Evolutionary conservation across 306 rosid species (phyloP).

Genomic region (Notholithocarpus densiflorus): DNA sequence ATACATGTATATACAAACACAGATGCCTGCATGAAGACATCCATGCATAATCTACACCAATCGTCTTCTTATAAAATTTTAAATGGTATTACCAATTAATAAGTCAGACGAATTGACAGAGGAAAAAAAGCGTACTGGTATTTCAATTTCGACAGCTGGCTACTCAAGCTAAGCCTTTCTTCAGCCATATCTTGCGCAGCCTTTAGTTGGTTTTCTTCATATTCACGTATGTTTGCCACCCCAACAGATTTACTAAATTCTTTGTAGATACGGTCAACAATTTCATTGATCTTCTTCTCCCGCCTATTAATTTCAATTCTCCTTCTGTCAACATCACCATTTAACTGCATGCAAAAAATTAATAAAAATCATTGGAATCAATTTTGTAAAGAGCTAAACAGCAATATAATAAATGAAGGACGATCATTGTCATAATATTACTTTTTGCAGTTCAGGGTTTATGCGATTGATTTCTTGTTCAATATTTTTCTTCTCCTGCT

Average conservation of each 20-base stretch:
- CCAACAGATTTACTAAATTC: conserved; percentile 90
- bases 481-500: conserved; percentile 60
- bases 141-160: conserved; percentile 88
- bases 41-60: neutral
- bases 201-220: conserved; percentile 92
- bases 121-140: conserved; percentile 66
- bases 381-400: conserved; percentile 15
- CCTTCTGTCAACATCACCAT: conserved; percentile 58
- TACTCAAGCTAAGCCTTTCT: conserved; percentile 83
- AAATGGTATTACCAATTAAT: neutral
- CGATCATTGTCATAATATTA: conserved; percentile 27
- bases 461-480: conserved; percentile 72
- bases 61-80: neutral
- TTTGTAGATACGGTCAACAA: conserved; percentile 77
- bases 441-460: conserved; percentile 80
- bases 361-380: conserved; percentile 10
- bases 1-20: neutral
- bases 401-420: conserved; percentile 8
- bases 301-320: conserved; percentile 56
- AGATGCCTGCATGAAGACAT: neutral
- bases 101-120: neutral
- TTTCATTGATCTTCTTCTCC: conserved; percentile 89
- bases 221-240: conserved; percentile 96
- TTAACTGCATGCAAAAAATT: conserved; percentile 48
- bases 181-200: conserved; percentile 84